Conservation (phyloP, 2,329 filamentous ascomycete genomes). For the Raffaelea deltoideospora region DNA sequence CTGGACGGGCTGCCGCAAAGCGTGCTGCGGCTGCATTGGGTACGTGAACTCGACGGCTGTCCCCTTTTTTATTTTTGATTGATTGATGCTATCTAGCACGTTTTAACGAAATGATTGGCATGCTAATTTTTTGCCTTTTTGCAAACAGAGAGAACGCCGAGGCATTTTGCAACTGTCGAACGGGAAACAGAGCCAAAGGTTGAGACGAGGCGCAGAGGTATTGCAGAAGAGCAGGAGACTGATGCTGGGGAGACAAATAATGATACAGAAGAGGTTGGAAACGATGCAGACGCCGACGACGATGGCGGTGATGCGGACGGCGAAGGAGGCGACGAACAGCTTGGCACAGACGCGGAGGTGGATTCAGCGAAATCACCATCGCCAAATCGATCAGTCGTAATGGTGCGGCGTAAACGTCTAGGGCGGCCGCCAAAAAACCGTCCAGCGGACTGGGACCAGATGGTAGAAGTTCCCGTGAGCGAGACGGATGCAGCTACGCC, state of each 20-base stretch:
- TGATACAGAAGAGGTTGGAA: constrained; percentile 4
- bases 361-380: constrained; percentile 34
- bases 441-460: constrained; percentile 62
- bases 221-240: not conserved
- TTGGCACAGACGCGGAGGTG: constrained; percentile 16
- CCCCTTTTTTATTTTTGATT: too few species aligned
- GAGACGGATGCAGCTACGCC: constrained; percentile 32
- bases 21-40: constrained; percentile 27
- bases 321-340: constrained; percentile 21
- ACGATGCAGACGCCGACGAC: constrained; percentile 23
- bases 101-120: too few species aligned
- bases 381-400: constrained; percentile 41
- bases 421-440: constrained; percentile 76
- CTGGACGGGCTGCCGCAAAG: constrained; percentile 27
- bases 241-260: too few species aligned
- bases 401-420: constrained; percentile 62
- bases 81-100: too few species aligned
- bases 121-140: too few species aligned
- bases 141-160: constrained; percentile 29
- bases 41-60: too few species aligned
- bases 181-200: too few species aligned
- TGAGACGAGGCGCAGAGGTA: constrained; percentile 11
- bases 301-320: constrained; percentile 24
- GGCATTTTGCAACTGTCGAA: constrained; percentile 26
- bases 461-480: constrained; percentile 38